Evolutionary conservation across 768 basidiomycete genomes (phyloP), one percentile per base, ranked within the genome.

Genomic region (Suillus luteus): DNA sequence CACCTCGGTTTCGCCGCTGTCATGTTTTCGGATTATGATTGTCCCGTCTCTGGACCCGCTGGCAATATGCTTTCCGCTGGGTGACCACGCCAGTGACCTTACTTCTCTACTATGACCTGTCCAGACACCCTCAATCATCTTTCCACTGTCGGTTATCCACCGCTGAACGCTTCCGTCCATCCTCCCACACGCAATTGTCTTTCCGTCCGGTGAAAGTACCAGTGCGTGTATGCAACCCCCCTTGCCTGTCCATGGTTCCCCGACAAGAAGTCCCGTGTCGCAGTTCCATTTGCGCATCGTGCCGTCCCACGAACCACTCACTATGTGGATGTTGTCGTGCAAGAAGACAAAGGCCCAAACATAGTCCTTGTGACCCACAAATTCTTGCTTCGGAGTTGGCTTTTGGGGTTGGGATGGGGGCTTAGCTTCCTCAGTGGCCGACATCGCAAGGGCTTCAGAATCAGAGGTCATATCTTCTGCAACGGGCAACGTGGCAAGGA

Each of bases 221-320:
- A 49, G 7, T 27, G 48, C 48, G 24, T 49, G 48, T 49, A 49
- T 49, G 24, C 48, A 49, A 24, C 24, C 48, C 14, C 48, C 48
- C 48, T 27, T 15, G 24, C 24, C 48, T 15, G 24, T 49, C 48
- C 48, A 49, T 15, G 48, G 48, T 27, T 49, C 22, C 14, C 48
- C 48, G 48, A 27, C 48, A 49, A 49, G 48, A 8, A 15, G 31
- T 19, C 51, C 51, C 1, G 51, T 54, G 31, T 31, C 27, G 9
- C 31, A 54, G 51, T 54, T 10, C 51, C 51, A 54, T 31, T 54
- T 54, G 51, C 51, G 27, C 51, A 33, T 54, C 10, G 15, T 54
- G 31, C 51, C 51, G 15, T 54, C 24, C 48, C 48, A 49, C 14
- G 48, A 49, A 15, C 48, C 48, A 49, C 48, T 49, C 48, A 49